These are phyloP conservation scores for Venturia effusa DNA, from an alignment of 2,329 filamentous ascomycete genomes.

Conservation along the genomic window DNA sequence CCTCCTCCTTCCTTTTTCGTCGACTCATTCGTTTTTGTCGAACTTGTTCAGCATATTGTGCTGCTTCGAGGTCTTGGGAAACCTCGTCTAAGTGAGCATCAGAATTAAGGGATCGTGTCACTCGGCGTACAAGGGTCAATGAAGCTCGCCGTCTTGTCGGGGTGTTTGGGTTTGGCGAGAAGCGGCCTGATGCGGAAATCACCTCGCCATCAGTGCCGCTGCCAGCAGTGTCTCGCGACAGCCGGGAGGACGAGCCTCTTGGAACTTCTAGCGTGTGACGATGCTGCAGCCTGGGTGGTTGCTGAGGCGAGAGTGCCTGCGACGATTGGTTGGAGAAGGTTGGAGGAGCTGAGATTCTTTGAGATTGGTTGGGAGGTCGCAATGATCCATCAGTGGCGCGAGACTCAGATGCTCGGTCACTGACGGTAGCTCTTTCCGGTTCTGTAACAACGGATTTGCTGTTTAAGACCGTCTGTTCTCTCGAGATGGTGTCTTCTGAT, in stretches of 20 bases:
- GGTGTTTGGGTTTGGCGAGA: constrained; percentile 64
- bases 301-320: constrained; percentile 33
- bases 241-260: constrained; percentile 49
- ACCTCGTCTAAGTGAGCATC: constrained; percentile 77
- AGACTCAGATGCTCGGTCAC: constrained; percentile 2
- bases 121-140: constrained; percentile 67
- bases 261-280: constrained; percentile 85
- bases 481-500: background rate
- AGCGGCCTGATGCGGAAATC: constrained; percentile 64
- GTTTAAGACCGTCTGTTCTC: constrained; percentile 11
- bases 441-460: background rate
- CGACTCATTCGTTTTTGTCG: constrained; percentile 85
- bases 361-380: constrained; percentile 10
- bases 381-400: constrained; percentile 4
- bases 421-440: background rate
- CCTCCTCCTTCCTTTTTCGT: constrained; percentile 71
- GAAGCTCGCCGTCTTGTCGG: constrained; percentile 60
- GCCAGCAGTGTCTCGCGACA: constrained; percentile 51
- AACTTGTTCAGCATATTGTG: constrained; percentile 86
- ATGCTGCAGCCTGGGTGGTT: constrained; percentile 55
- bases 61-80: constrained; percentile 77
- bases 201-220: constrained; percentile 32
- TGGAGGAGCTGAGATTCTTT: constrained; percentile 55
- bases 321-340: constrained; percentile 36
- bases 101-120: constrained; percentile 75